Conservation (phyloP, 352 stramenopile species). For the Halophytophthora batemanensis region DNA sequence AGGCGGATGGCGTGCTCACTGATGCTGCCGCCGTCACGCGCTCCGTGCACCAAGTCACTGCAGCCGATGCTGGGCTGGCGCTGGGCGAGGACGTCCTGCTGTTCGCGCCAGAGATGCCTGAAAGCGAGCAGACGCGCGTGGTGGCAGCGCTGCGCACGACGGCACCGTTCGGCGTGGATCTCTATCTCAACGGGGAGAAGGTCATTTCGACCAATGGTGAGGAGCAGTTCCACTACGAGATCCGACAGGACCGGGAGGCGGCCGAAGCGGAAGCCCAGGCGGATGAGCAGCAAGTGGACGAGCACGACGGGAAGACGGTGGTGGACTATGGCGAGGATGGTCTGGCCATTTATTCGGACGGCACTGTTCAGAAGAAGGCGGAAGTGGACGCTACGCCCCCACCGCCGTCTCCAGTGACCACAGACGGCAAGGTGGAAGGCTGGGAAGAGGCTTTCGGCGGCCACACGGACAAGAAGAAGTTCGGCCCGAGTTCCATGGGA, state of each 20-base stretch:
- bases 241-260: slow-evolving; percentile 65
- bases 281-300: slow-evolving; percentile 35
- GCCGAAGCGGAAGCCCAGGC: slow-evolving; percentile 20
- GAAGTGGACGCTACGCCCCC: slow-evolving; percentile 14
- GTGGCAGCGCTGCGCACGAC: slow-evolving; percentile 49
- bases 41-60: slow-evolving; percentile 32
- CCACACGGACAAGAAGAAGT: slow-evolving; percentile 88
- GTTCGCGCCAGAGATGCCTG: slow-evolving; percentile 24
- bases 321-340: slow-evolving; percentile 98
- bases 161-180: slow-evolving; percentile 54
- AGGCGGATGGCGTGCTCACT: slow-evolving; percentile 46
- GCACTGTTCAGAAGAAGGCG: slow-evolving; percentile 77
- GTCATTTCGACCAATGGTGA: slow-evolving; percentile 64
- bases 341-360: slow-evolving; percentile 96
- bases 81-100: slow-evolving; percentile 27
- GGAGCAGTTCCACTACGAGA: slow-evolving; percentile 71
- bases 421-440: slow-evolving; percentile 63
- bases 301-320: slow-evolving; percentile 91
- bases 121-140: slow-evolving; percentile 16
- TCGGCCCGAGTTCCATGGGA: slow-evolving; percentile 92
- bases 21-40: slow-evolving; percentile 28
- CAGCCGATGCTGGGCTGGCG: slow-evolving; percentile 28
- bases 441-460: slow-evolving; percentile 95
- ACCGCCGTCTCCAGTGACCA: slow-evolving; percentile 10
- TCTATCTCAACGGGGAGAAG: slow-evolving; percentile 64